phyloP scores from a whole-genome alignment of 176 grass and related monocot species.

The Aegilops bicornis region DNA sequence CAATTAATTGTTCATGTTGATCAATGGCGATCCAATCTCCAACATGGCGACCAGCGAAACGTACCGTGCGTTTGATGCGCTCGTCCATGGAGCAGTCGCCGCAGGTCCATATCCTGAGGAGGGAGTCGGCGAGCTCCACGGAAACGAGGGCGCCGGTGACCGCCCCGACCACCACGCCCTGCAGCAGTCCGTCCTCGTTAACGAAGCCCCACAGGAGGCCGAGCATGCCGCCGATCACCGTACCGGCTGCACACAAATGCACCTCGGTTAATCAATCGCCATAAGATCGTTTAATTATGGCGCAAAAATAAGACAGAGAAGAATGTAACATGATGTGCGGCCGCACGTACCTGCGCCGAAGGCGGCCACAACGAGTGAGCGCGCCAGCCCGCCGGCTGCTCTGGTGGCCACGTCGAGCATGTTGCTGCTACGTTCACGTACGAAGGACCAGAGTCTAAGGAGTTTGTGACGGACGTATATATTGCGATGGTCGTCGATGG shows the following conservation, averaged over 20 bases:
- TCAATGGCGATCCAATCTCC: not conserved
- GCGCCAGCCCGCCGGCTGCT: not conserved
- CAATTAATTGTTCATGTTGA: not conserved
- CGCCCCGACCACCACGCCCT: constrained; percentile 45
- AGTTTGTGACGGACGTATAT: too few relatives aligned
- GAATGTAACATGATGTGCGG: too few relatives aligned
- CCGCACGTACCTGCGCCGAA: constrained; percentile 6
- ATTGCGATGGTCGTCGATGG: too few relatives aligned
- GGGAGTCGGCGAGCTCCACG: constrained; percentile 49
- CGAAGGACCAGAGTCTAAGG: too few relatives aligned
- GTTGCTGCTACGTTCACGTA: not conserved
- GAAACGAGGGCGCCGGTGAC: constrained; percentile 51
- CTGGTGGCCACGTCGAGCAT: not conserved
- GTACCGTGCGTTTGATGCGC: constrained; percentile 48
- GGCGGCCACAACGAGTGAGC: not conserved
- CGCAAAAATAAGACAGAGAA: too few relatives aligned
- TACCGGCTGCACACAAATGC: constrained; percentile 2
- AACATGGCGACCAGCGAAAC: not conserved
- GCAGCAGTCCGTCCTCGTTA: constrained; percentile 42
- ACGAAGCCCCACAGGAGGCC: constrained; percentile 42
- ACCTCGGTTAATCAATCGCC: not conserved
- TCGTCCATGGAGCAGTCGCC: constrained; percentile 24
- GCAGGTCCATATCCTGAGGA: constrained; percentile 39
- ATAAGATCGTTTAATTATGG: not conserved
- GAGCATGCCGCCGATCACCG: constrained; percentile 35